phyloP scores from a whole-genome alignment of 129 eudicot genomes.

The Chrysanthemum seticuspe region DNA sequence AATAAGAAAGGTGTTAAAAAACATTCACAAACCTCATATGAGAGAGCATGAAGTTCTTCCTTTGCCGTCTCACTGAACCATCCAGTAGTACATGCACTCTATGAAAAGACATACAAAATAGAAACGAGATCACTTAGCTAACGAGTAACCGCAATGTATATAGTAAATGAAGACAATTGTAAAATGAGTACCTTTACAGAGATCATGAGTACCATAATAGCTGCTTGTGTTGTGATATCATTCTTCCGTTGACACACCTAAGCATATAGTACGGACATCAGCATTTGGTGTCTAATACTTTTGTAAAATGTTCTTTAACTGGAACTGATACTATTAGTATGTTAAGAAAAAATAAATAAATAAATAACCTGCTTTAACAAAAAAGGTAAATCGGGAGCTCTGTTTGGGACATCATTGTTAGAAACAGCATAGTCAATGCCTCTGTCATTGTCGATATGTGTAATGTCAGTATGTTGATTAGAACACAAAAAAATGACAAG shows the following conservation, averaged over 20 bases:
- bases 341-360: background rate
- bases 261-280: conserved; percentile 28
- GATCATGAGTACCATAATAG: conserved; percentile 80
- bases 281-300: background rate
- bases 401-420: conserved; percentile 51
- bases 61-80: conserved; percentile 66
- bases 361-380: conserved; percentile 59
- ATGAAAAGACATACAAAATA: conserved; percentile 1
- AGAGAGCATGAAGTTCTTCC: conserved; percentile 57
- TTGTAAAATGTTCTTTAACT: background rate
- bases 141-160: background rate
- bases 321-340: background rate
- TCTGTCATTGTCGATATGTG: conserved; percentile 43
- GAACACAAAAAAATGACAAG: background rate
- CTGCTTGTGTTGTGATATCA: conserved; percentile 56
- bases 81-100: conserved; percentile 77
- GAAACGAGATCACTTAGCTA: background rate
- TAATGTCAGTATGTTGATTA: conserved; percentile 17
- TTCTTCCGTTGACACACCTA: conserved; percentile 61
- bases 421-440: conserved; percentile 77
- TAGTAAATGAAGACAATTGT: background rate
- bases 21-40: conserved; percentile 54
- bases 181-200: conserved; percentile 70
- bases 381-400: conserved; percentile 56
- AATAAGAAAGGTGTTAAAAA: conserved; percentile 11